phyloP scores from a whole-genome alignment of 1,284 basidiomycete species.

The Leccinum solheimii region DNA sequence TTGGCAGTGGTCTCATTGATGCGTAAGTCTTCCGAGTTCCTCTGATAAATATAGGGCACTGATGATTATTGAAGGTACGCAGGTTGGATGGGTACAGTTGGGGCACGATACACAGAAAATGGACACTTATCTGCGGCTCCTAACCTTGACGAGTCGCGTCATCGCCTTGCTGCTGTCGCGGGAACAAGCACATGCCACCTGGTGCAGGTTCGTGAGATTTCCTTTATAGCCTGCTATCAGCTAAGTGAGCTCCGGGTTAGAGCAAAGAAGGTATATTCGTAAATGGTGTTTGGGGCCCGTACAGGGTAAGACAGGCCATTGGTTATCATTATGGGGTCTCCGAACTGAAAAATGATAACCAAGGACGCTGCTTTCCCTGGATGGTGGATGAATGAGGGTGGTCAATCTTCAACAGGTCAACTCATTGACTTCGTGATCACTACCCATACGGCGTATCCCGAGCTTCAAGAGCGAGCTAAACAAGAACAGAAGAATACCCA shows the following conservation, averaged over 20 bases:
- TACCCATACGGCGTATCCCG: conserved; percentile 83
- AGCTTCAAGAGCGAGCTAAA: conserved; percentile 61
- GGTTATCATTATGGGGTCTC: conserved; percentile 48
- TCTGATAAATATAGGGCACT: not conserved
- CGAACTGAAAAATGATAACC: conserved; percentile 31
- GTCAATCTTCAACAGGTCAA: conserved; percentile 98
- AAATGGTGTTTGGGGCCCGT: conserved; percentile 95
- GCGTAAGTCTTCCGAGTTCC: conserved; percentile 51
- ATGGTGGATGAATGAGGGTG: conserved; percentile 92
- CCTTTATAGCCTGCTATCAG: conserved; percentile 2
- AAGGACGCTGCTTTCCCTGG: not conserved
- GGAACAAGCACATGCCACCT: conserved; percentile 21
- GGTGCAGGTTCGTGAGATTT: not conserved
- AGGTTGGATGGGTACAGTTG: conserved; percentile 98
- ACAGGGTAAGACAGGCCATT: conserved; percentile 54
- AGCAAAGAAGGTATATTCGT: conserved; percentile 85
- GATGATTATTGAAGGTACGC: conserved; percentile 65
- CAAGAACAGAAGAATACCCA: conserved; percentile 59
- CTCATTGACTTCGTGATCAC: conserved; percentile 95
- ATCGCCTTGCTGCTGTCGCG: not conserved
- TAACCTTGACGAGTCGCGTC: not conserved
- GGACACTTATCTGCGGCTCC: conserved; percentile 55
- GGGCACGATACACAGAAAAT: conserved; percentile 69
- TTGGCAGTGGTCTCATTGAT: conserved; percentile 94
- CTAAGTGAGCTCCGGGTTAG: conserved; percentile 38